Percentiles rank a stretch among this genome's conserved stretches.
These are phyloP conservation scores for Pilasporangium apinafurcum DNA, from an alignment of 352 stramenopile species.

Conservation along the genomic window DNA sequence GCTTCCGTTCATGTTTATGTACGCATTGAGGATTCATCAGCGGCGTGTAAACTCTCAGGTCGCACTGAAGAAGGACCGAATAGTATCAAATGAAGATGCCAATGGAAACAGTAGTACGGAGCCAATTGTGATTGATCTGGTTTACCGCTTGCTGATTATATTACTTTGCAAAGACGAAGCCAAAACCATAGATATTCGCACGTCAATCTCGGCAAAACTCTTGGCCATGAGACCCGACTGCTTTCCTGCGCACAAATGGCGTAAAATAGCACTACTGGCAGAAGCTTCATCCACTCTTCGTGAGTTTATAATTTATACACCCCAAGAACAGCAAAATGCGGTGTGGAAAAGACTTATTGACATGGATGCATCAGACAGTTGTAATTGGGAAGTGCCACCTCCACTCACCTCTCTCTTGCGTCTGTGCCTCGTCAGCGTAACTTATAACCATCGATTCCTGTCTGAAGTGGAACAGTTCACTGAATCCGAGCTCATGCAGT, in stretches of 20 bases:
- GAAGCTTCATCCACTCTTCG: slow-evolving; percentile 13
- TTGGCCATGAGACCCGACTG: slow-evolving; percentile 12
- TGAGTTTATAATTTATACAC: slow-evolving; percentile 19
- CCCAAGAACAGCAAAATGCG: slow-evolving; percentile 3
- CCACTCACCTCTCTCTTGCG: slow-evolving; percentile 7
- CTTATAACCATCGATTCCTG: slow-evolving; percentile 17
- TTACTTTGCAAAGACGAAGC: slow-evolving; percentile 3
- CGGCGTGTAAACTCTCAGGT: neutral
- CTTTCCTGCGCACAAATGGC: slow-evolving; percentile 13
- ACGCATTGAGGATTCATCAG: slow-evolving; percentile 27
- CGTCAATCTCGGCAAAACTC: slow-evolving; percentile 5
- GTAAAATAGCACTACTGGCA: slow-evolving; percentile 19
- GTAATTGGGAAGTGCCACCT: neutral
- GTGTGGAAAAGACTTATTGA: slow-evolving; percentile 15
- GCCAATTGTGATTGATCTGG: neutral
- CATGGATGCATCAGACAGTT: neutral
- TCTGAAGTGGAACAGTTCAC: slow-evolving; percentile 24
- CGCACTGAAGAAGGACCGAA: neutral
- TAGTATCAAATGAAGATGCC: neutral
- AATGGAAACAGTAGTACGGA: no score
- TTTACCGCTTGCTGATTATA: slow-evolving; percentile 6
- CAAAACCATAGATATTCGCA: neutral
- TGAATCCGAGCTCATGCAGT: no score
- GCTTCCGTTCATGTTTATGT: slow-evolving; percentile 27
- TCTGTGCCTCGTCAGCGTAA: slow-evolving; percentile 15